Conservation (phyloP, 2,329 filamentous ascomycete species). For the Zasmidium citrigriseum region DNA sequence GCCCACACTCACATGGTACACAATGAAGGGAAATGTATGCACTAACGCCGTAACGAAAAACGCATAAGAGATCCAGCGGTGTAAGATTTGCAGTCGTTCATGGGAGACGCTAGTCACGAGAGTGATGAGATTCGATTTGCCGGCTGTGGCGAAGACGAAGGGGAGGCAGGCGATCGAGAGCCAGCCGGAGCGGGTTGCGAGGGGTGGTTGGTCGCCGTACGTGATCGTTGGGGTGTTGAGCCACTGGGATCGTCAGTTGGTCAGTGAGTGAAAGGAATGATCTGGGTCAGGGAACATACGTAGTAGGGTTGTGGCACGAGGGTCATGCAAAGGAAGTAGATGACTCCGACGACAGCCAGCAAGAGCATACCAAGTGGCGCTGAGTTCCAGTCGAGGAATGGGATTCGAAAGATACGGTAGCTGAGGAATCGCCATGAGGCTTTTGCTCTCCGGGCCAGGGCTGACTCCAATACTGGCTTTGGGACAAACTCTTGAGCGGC, state of each 20-base stretch:
- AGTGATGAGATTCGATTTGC: constrained; percentile 60
- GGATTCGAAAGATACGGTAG: constrained; percentile 43
- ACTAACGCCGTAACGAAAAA: constrained; percentile 60
- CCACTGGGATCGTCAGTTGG: constrained; percentile 41
- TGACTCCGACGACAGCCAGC: constrained; percentile 41
- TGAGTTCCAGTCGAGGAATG: constrained; percentile 42
- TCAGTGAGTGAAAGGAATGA: no score
- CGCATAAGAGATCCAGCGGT: constrained; percentile 56
- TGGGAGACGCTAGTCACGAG: constrained; percentile 57
- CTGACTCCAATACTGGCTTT: neutral
- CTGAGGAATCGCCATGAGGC: constrained; percentile 44
- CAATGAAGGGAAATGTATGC: constrained; percentile 62
- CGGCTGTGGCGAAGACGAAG: constrained; percentile 46
- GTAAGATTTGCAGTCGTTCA: constrained; percentile 59
- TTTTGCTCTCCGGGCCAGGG: constrained; percentile 32
- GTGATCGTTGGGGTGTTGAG: constrained; percentile 15
- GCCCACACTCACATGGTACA: constrained; percentile 52
- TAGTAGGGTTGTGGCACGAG: constrained; percentile 54
- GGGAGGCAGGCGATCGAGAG: constrained; percentile 55
- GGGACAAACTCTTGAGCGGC: constrained; percentile 28
- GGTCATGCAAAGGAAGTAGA: constrained; percentile 50
- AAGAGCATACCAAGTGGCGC: constrained; percentile 49
- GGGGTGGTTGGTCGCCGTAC: constrained; percentile 55
- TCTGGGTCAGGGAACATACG: constrained; percentile 41
- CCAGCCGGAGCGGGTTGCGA: constrained; percentile 56